Evolutionary conservation across 805 yeast species (phyloP).

Genomic region (Peterozyma toletana): DNA sequence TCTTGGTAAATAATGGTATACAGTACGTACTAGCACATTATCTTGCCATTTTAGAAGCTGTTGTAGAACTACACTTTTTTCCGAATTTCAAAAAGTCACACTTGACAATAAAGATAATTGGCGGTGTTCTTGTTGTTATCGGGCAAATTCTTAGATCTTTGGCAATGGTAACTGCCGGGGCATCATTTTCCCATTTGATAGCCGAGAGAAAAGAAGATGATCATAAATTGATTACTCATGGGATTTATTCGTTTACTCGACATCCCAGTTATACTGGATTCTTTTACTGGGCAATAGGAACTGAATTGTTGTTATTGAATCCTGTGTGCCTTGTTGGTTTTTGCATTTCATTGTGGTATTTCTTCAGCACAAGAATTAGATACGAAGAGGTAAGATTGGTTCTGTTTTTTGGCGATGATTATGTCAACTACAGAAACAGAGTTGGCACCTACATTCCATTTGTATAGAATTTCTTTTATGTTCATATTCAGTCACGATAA

Average conservation of each 20-base stretch:
- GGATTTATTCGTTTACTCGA: conserved; percentile 59
- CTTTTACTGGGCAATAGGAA: conserved; percentile 89
- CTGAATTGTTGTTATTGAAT: conserved; percentile 67
- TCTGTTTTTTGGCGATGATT: conserved; percentile 66
- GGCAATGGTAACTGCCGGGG: conserved; percentile 86
- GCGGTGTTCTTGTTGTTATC: conserved; percentile 34
- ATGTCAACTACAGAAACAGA: conserved; percentile 39
- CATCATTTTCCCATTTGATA: conserved; percentile 78
- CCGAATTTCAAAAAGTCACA: conserved; percentile 26
- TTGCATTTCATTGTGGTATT: conserved; percentile 49
- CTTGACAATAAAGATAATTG: conserved; percentile 26
- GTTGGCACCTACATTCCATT: conserved; percentile 66
- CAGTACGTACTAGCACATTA: conserved; percentile 53
- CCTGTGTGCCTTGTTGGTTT: conserved; percentile 53
- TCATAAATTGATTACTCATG: conserved; percentile 67
- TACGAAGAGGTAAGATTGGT: conserved; percentile 65
- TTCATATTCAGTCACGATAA: background rate
- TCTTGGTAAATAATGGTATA: conserved; percentile 55
- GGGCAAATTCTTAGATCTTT: conserved; percentile 68
- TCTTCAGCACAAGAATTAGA: conserved; percentile 60
- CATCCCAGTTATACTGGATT: conserved; percentile 94
- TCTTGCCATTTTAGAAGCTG: conserved; percentile 43
- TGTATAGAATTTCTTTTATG: conserved; percentile 15
- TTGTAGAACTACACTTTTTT: conserved; percentile 31
- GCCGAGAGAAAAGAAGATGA: conserved; percentile 41